These are phyloP conservation scores for Raphidocelis subcapitata DNA, from an alignment of 139 green algal genomes.

Conservation along the genomic window DNA sequence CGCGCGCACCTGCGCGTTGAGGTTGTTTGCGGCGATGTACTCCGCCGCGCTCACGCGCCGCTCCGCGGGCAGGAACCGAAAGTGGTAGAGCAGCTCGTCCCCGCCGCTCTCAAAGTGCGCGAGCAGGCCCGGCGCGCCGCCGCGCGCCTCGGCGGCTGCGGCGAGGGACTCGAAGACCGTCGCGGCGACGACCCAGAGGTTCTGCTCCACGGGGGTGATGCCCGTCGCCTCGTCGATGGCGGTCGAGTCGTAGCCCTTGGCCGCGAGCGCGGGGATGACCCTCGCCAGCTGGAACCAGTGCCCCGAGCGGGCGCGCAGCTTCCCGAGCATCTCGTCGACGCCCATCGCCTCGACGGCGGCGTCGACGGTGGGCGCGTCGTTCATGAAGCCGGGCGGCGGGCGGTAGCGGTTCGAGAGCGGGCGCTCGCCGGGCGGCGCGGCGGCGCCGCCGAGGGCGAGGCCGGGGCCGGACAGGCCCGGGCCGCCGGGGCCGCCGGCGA, in stretches of 20 bases:
- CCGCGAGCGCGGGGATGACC: constrained; percentile 55
- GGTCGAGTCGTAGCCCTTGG: constrained; percentile 48
- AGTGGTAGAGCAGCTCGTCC: constrained; percentile 61
- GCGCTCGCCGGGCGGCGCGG: background rate
- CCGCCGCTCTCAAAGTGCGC: constrained; percentile 51
- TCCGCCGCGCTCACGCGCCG: constrained; percentile 39
- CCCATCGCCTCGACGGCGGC: background rate
- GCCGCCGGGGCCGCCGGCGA: background rate
- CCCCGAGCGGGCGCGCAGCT: constrained; percentile 41
- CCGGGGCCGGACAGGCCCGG: background rate
- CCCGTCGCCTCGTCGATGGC: constrained; percentile 65
- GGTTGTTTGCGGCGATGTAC: constrained; percentile 54
- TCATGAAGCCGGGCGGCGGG: constrained; percentile 81
- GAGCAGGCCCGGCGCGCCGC: constrained; percentile 35
- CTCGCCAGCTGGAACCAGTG: constrained; percentile 77
- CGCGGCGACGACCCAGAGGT: constrained; percentile 55
- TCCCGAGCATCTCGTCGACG: constrained; percentile 49
- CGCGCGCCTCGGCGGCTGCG: background rate
- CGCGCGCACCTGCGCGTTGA: constrained; percentile 35
- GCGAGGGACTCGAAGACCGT: constrained; percentile 70
- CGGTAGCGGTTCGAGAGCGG: constrained; percentile 47
- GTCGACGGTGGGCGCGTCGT: constrained; percentile 32
- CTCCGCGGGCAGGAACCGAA: constrained; percentile 64
- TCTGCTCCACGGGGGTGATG: constrained; percentile 65
- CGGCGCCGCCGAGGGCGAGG: background rate